phyloP scores from a whole-genome alignment of 2,329 filamentous ascomycete genomes.

The Chaetoscypha palmicola region DNA sequence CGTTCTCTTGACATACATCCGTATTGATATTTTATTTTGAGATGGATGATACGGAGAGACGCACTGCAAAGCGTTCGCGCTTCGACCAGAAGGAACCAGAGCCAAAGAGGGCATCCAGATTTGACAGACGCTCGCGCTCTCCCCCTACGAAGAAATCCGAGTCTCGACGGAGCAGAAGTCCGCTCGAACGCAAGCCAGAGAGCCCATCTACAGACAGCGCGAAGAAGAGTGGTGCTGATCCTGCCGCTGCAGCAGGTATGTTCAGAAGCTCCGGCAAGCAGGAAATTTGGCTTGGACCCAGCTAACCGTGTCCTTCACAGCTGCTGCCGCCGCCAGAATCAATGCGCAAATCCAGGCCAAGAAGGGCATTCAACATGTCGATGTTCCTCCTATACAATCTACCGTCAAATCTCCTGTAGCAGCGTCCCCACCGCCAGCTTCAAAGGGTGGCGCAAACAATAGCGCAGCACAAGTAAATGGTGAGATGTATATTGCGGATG shows the following conservation, averaged over 20 bases:
- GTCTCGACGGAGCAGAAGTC: constrained; percentile 71
- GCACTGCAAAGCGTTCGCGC: constrained; percentile 73
- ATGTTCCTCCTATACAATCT: constrained; percentile 72
- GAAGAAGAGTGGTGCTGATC: constrained; percentile 50
- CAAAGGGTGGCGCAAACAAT: constrained; percentile 18
- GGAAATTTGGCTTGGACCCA: no score
- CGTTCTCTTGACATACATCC: not conserved
- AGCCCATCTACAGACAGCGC: constrained; percentile 27
- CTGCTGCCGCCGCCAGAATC: constrained; percentile 83
- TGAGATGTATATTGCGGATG: constrained; percentile 90
- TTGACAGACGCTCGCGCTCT: constrained; percentile 87
- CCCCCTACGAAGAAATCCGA: constrained; percentile 58
- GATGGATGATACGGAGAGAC: constrained; percentile 75
- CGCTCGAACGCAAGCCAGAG: constrained; percentile 43
- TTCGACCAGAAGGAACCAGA: constrained; percentile 90
- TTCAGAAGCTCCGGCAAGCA: no score
- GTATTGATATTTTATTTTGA: constrained; percentile 4
- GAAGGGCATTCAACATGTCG: constrained; percentile 84
- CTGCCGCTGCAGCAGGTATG: constrained; percentile 72
- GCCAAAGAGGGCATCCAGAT: constrained; percentile 68
- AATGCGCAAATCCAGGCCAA: constrained; percentile 78
- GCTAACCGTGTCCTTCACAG: no score
- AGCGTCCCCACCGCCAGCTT: constrained; percentile 24
- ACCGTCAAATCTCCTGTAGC: constrained; percentile 23
- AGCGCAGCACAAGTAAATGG: constrained; percentile 58